Evolutionary conservation across 257 asterid genomes (phyloP).

Genomic region (Asclepias syriaca): DNA sequence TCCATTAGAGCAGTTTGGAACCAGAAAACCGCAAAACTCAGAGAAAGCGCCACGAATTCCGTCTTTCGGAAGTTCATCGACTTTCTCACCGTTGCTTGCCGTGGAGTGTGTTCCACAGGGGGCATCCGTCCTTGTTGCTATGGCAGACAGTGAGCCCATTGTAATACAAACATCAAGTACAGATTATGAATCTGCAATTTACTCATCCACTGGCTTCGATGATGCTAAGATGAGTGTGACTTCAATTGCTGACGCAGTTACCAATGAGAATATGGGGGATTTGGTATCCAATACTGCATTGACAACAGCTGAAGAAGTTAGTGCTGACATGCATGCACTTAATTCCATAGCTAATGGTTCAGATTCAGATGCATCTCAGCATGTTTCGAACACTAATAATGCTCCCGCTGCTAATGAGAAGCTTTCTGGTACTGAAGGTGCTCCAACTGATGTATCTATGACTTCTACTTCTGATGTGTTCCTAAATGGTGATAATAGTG

Average conservation of each 20-base stretch:
- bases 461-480: conserved; percentile 42
- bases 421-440: conserved; percentile 28
- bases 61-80: conserved; percentile 2
- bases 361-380: conserved; percentile 33
- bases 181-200: no score
- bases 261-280: conserved; percentile 12
- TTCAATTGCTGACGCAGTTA: conserved; percentile 12
- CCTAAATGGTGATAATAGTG: conserved; percentile 40
- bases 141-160: conserved; percentile 34
- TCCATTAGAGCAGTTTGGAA: neutral
- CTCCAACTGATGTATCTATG: conserved; percentile 36
- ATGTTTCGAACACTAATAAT: conserved; percentile 24
- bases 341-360: conserved; percentile 26
- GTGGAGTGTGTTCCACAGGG: neutral
- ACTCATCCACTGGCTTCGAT: no score
- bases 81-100: neutral
- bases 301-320: conserved; percentile 9
- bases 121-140: conserved; percentile 5
- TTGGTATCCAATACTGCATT: conserved; percentile 14
- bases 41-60: neutral
- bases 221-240: no score
- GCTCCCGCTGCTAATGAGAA: conserved; percentile 31
- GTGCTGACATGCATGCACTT: conserved; percentile 10
- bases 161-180: no score
- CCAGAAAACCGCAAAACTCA: neutral